These are phyloP conservation scores for Aphanoascus verrucosus DNA, from an alignment of 2,329 filamentous ascomycete genomes.

Conservation along the genomic window DNA sequence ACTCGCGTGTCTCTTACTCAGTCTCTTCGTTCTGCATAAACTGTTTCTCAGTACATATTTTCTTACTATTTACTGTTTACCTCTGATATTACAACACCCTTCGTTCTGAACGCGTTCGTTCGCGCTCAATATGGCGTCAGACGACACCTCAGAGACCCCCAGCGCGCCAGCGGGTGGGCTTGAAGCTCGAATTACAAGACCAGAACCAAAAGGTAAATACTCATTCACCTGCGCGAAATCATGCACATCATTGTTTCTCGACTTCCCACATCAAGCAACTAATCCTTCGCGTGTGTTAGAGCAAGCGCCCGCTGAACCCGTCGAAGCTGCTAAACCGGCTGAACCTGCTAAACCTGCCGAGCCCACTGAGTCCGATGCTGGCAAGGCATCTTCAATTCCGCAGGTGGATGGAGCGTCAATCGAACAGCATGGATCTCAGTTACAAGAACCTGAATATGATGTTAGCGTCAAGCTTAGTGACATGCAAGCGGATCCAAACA, in stretches of 20 bases:
- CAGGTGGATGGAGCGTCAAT: constrained; percentile 35
- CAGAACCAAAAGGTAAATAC: constrained; percentile 22
- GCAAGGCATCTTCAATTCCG: constrained; percentile 14
- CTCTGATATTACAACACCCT: no score
- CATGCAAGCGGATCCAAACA: constrained; percentile 73
- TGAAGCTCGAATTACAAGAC: constrained; percentile 40
- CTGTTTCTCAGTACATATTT: background rate
- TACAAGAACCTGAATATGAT: constrained; percentile 66
- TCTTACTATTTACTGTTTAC: background rate
- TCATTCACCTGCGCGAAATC: background rate
- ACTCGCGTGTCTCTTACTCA: no score
- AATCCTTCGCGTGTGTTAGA: background rate
- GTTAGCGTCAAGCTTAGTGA: constrained; percentile 90
- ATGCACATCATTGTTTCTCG: background rate
- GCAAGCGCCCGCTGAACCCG: background rate
- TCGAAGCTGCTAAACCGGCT: no score
- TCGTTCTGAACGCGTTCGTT: background rate
- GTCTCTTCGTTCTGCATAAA: background rate
- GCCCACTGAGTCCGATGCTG: background rate
- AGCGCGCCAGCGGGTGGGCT: constrained; percentile 25
- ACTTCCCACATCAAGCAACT: background rate
- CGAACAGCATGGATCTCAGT: constrained; percentile 38
- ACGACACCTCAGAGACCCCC: constrained; percentile 22
- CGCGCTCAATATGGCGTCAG: constrained; percentile 29
- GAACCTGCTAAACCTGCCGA: background rate